Evolutionary conservation across 1,139 yeast genomes (phyloP).

Genomic region (Lodderomyces margitis): DNA sequence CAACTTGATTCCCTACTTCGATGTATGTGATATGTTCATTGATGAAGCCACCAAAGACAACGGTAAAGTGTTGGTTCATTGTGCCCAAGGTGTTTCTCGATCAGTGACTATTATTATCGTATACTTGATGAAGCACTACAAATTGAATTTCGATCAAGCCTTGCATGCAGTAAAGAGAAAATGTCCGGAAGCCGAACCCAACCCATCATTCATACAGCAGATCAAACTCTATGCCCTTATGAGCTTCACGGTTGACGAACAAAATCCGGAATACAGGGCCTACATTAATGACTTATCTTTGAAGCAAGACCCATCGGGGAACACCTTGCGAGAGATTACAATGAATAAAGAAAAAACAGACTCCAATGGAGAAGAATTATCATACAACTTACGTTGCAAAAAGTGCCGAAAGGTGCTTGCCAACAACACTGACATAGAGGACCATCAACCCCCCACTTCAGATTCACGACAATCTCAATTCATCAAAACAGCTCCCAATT

Average conservation of each 20-base stretch:
- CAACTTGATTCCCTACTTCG: slow-evolving; percentile 62
- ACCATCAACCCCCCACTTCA: slow-evolving; percentile 59
- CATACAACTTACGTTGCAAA: slow-evolving; percentile 56
- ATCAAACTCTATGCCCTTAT: slow-evolving; percentile 53
- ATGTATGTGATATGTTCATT: slow-evolving; percentile 63
- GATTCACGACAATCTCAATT: slow-evolving; percentile 63
- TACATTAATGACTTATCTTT: slow-evolving; percentile 26
- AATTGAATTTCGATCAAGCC: slow-evolving; percentile 58
- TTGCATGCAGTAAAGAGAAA: slow-evolving; percentile 68
- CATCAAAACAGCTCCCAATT: slow-evolving; percentile 58
- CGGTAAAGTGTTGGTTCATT: slow-evolving; percentile 57
- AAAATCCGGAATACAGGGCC: slow-evolving; percentile 25
- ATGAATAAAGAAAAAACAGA: slow-evolving; percentile 7
- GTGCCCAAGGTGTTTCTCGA: slow-evolving; percentile 88
- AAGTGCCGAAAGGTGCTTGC: slow-evolving; percentile 66
- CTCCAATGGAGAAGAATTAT: slow-evolving; percentile 14
- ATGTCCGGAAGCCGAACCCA: slow-evolving; percentile 65
- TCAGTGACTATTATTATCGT: slow-evolving; percentile 73
- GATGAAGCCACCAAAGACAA: slow-evolving; percentile 40
- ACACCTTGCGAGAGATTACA: slow-evolving; percentile 18
- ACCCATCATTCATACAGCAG: slow-evolving; percentile 73
- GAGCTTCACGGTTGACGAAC: slow-evolving; percentile 26
- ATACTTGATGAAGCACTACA: slow-evolving; percentile 73
- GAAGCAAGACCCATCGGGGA: slow-evolving; percentile 30
- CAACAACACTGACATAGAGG: slow-evolving; percentile 46